Evolutionary conservation across 2,329 filamentous ascomycete species (phyloP), one percentile per base, ranked within the genome.

Genomic region (Pestalotiopsis sp.): DNA sequence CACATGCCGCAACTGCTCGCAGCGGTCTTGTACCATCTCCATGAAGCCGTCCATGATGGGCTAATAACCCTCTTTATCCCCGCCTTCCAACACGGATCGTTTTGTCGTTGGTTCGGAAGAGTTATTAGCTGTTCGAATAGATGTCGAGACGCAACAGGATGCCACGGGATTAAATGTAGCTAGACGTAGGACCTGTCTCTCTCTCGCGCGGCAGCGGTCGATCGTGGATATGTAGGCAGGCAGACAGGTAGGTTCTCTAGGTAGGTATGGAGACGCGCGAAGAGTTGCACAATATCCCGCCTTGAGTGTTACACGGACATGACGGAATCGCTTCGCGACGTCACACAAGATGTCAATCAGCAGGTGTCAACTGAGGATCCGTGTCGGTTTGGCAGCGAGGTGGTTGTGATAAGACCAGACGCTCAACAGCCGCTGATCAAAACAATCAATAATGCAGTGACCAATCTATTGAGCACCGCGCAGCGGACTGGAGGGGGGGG

Each of bases 1-100:
- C 17, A 86, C 85, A 70, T 84, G 79, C 69, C 84, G 83, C 69
- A 89, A 83, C 71, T 81, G 81, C 71, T 87, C 84, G 77, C 87
- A 89, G 69, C 81, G 81, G 69, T 81, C 78, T 65, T 77, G 73
- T 64, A 76, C 61, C 38, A 70, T 66, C 41, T 61, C 70, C 65
- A 76, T 69, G 38, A 77, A 69, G 36, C 70, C 67, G 67, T 79
- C 77, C 80, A 82, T 83, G 57, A 67, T 71, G 66, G 20, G 52
- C 59, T 14, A 12, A 17, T 14, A 36, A n/a, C 17, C 25, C 17
- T 39, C 59, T 39, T 62, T n/a, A 17, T 39, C 45, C 20, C 45
- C 17, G 14, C 45, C 45, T n/a, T 52, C 17, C 57, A 59, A 13
- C 13, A 64, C 49, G 14, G 20, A 9, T 36, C 31, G 31, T 36